Conservation (phyloP, 345 rosid species). For the Clarkia xantiana region DNA sequence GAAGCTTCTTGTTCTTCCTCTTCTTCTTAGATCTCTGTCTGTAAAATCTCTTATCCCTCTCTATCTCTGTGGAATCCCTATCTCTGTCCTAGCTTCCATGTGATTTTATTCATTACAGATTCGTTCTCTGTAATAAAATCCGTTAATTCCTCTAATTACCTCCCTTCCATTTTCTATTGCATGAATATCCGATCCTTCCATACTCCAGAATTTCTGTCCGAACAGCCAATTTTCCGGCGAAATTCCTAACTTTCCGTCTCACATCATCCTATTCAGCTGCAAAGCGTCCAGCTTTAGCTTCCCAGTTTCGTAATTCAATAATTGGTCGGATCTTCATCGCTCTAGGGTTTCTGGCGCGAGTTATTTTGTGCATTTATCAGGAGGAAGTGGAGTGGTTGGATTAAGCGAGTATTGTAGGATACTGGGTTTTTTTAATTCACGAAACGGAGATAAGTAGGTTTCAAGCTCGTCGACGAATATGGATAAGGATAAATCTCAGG, state of each 20-base stretch:
- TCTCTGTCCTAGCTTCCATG: neutral
- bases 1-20: too few relatives aligned
- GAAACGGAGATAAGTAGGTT: neutral
- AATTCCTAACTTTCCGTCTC: neutral
- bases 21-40: too few relatives aligned
- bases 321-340: neutral
- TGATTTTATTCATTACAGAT: slow-evolving; percentile 3
- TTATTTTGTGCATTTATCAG: neutral
- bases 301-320: neutral
- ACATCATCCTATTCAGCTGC: neutral
- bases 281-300: neutral
- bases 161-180: neutral
- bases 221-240: neutral
- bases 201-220: neutral
- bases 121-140: slow-evolving; percentile 2
- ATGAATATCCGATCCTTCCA: neutral
- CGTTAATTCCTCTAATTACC: neutral
- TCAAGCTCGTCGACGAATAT: slow-evolving; percentile 13
- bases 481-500: slow-evolving; percentile 59
- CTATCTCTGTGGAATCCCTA: neutral
- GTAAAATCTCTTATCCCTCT: too few relatives aligned
- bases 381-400: neutral
- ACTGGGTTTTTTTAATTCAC: neutral
- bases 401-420: neutral
- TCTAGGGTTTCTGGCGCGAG: slow-evolving; percentile 1